phyloP scores from a whole-genome alignment of 202 grass and related monocot genomes.

The Setaria viridis region DNA sequence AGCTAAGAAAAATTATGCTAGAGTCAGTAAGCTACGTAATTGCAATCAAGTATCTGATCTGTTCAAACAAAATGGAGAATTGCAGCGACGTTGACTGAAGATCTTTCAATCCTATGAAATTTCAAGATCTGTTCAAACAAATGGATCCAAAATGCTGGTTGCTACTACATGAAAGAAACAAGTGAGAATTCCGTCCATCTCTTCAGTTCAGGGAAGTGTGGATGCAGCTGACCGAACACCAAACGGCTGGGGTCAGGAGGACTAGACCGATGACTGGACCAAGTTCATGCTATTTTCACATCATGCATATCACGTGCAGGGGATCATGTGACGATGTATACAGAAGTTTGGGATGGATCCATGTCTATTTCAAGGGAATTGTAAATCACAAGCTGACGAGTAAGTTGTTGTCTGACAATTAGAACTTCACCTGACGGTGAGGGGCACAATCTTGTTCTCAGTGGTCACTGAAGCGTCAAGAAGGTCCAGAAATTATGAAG shows the following conservation, averaged over 20 bases:
- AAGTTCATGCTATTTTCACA: background rate
- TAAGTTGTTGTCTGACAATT: background rate
- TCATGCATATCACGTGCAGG: background rate
- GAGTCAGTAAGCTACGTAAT: background rate
- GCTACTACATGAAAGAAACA: background rate
- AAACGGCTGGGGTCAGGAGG: background rate
- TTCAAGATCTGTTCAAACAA: background rate
- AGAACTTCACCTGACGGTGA: background rate
- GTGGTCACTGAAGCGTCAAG: background rate
- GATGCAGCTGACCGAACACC: constrained; percentile 5
- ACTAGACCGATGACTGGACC: constrained; percentile 14
- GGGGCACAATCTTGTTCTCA: background rate
- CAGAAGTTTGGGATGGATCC: background rate
- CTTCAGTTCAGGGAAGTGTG: background rate
- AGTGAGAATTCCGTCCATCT: background rate
- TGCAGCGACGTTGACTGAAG: background rate
- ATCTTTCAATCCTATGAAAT: background rate
- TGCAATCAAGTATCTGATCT: background rate
- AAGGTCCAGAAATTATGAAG: background rate
- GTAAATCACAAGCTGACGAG: background rate
- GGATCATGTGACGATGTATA: background rate
- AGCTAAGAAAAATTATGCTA: background rate
- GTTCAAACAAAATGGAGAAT: background rate
- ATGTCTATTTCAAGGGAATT: background rate
- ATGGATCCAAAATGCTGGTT: background rate